Evolutionary conservation across 805 yeast genomes (phyloP).

Genomic region (Grigorovia jiainica): DNA sequence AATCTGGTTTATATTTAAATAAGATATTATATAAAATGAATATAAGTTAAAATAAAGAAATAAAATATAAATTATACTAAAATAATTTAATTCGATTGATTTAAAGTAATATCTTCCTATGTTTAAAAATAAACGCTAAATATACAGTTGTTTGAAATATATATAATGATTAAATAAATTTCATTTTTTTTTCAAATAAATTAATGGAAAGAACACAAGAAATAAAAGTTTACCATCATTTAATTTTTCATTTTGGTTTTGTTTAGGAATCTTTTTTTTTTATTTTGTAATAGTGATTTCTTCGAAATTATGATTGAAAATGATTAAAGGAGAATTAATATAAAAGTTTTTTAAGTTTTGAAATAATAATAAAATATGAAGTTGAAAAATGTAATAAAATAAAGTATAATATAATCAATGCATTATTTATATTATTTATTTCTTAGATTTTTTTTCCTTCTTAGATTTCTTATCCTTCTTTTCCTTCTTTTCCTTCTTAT

Average conservation of each 20-base stretch:
- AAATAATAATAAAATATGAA: too few species aligned
- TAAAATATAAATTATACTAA: not conserved
- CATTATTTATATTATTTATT: not conserved
- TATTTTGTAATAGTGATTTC: not conserved
- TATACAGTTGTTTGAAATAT: slow-evolving; percentile 18
- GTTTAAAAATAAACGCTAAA: slow-evolving; percentile 14
- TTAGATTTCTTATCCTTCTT: slow-evolving; percentile 40
- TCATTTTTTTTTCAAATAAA: too few species aligned
- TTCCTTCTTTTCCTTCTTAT: slow-evolving; percentile 43
- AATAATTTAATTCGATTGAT: slow-evolving; percentile 1
- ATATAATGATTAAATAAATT: slow-evolving; percentile 9
- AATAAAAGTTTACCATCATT: too few species aligned
- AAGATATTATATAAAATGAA: not conserved
- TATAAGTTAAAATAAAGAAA: not conserved
- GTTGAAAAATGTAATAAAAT: too few species aligned
- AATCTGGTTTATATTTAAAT: slow-evolving; percentile 25
- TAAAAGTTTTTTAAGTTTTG: not conserved
- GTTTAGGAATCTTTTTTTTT: too few species aligned
- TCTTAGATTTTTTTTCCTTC: slow-evolving; percentile 34
- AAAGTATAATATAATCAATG: not conserved
- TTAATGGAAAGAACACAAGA: too few species aligned
- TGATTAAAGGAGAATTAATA: too few species aligned
- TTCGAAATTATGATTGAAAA: not conserved
- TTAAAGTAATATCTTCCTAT: slow-evolving; percentile 1
- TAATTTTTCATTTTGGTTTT: too few species aligned